These are phyloP conservation scores for Elongisporangium undulatum DNA, from an alignment of 352 stramenopile genomes.

Conservation along the genomic window DNA sequence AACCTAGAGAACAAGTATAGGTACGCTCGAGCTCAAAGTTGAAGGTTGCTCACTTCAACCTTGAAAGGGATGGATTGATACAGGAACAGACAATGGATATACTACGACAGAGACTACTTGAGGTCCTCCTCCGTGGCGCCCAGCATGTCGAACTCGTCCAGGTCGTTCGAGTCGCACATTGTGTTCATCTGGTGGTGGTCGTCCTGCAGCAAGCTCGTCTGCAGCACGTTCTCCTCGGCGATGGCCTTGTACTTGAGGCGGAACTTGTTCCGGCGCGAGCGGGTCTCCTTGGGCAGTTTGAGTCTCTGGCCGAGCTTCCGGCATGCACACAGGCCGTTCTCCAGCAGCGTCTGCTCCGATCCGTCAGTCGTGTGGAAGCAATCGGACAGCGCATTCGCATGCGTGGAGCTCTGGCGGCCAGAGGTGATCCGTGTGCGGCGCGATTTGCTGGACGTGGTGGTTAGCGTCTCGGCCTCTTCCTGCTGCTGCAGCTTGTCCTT, in stretches of 20 bases:
- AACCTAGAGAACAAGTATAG: neutral
- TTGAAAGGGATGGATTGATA: too few relatives aligned
- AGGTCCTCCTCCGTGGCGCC: neutral
- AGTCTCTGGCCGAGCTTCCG: slow-evolving; percentile 56
- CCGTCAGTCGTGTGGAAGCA: slow-evolving; percentile 9
- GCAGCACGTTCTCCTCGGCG: slow-evolving; percentile 28
- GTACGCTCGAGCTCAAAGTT: neutral
- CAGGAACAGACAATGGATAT: neutral
- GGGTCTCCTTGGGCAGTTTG: slow-evolving; percentile 26
- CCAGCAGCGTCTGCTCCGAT: slow-evolving; percentile 34
- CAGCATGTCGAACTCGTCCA: slow-evolving; percentile 34
- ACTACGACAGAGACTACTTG: neutral
- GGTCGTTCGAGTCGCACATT: slow-evolving; percentile 28
- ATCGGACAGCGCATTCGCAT: slow-evolving; percentile 21
- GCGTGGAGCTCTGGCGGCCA: slow-evolving; percentile 35
- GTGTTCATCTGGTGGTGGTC: slow-evolving; percentile 15
- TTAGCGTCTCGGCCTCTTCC: slow-evolving; percentile 13
- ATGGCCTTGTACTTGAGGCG: slow-evolving; percentile 27
- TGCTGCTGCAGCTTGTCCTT: slow-evolving; percentile 4
- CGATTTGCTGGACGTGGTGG: slow-evolving; percentile 7
- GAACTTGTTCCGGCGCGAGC: slow-evolving; percentile 22
- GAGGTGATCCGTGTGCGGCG: slow-evolving; percentile 18
- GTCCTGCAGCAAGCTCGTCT: slow-evolving; percentile 42
- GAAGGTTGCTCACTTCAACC: neutral
- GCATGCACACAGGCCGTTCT: slow-evolving; percentile 43